Evolutionary conservation across 2,329 filamentous ascomycete genomes (phyloP).

Genomic region (Phialemonium atrogriseum): DNA sequence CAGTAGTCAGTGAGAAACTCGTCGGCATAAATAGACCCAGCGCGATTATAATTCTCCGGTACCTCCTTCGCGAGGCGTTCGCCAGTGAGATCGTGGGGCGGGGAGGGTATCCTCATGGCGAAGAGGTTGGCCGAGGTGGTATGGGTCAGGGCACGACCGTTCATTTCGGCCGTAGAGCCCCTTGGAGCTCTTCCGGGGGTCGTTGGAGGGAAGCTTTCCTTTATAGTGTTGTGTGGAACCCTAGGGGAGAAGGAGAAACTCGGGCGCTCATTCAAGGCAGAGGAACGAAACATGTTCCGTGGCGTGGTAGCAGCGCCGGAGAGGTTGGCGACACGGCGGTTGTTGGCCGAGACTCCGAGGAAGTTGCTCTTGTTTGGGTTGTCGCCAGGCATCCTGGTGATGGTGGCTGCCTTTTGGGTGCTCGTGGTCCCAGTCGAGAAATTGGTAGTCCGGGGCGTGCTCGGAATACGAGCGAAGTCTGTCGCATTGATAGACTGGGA

Average conservation of each 20-base stretch:
- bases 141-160: conserved; percentile 40
- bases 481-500: conserved; percentile 15
- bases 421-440: conserved; percentile 4
- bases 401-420: conserved; percentile 7
- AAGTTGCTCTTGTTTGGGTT: conserved; percentile 16
- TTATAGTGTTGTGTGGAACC: conserved; percentile 34
- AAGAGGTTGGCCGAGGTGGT: conserved; percentile 44
- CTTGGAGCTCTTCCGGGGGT: conserved; percentile 36
- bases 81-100: conserved; percentile 46
- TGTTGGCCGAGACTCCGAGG: conserved; percentile 8
- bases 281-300: conserved; percentile 23
- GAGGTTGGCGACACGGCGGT: conserved; percentile 13
- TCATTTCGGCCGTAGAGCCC: conserved; percentile 36
- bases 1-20: conserved; percentile 50
- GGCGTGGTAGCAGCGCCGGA: conserved; percentile 20
- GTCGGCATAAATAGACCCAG: conserved; percentile 50
- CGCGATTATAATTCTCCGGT: conserved; percentile 41
- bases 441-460: conserved; percentile 5
- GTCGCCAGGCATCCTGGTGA: conserved; percentile 16
- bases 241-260: conserved; percentile 34
- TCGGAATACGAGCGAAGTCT: conserved; percentile 11
- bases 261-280: conserved; percentile 17
- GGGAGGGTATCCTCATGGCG: conserved; percentile 49
- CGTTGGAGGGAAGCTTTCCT: conserved; percentile 37
- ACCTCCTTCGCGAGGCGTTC: conserved; percentile 45